Evolutionary conservation across 345 rosid species (phyloP), one percentile per base, ranked within the genome.

Genomic region (Citrus australasica): DNA sequence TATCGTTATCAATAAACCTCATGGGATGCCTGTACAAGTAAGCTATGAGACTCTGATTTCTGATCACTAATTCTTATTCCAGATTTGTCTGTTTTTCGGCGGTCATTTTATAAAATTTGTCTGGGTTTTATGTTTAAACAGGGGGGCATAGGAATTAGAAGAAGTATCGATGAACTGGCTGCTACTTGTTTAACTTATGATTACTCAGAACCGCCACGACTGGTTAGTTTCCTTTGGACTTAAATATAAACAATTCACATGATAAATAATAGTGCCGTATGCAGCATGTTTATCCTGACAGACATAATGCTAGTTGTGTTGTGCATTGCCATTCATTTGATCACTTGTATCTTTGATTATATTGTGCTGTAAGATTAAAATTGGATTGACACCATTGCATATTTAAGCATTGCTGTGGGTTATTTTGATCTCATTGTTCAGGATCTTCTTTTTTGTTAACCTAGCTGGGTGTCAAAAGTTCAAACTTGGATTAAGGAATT

Each of bases 1-100:
- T 82, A 85, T 96, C 77, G 95, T 88, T 62, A 64, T 96, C 82
- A 92, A 96, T 80, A 96, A 94, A 67, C 98, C 99, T 71, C 94
- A 91, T 3, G 95, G 99, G 80, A 67, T 96, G 91, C 92, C 98
- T 63, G 99, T 94, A 83, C 98, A 96, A 88, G 98, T 94, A 78
- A 84, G 83, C 65, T 71, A 33, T 56, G 35, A 32, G 35, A 55
- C 65, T 7, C 69, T 68, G 55, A 53, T 78, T 64, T 46, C 5
- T 46, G 16, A 46, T 46, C 51, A 0, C 48, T 78, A 25, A 25
- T 37, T 28, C 27, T 5, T 64, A 16, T 56, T 22, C 24, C 1
- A 22, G 33, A 51, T 24, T 25, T 35, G n/a, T 25, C n/a, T 51
- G 37, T 40, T 75, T 65, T 71, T 38, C 40, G 58, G 35, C 56